phyloP scores from a whole-genome alignment of 2,329 filamentous ascomycete genomes.

The Metarhizium humberi region DNA sequence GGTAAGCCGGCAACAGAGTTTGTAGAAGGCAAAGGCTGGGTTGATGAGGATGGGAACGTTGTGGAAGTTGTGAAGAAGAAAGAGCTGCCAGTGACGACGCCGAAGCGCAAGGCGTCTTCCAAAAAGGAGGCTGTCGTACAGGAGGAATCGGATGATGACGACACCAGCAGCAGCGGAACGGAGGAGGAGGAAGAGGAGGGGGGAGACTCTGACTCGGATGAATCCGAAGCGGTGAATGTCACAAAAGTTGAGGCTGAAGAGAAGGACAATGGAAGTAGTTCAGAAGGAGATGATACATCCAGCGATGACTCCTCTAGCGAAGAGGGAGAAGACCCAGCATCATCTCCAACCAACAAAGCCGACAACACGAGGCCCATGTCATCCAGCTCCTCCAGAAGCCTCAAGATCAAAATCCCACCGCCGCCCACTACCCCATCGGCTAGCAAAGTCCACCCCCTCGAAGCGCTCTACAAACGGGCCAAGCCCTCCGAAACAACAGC shows the following conservation, averaged over 20 bases:
- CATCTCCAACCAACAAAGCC: conserved; percentile 15
- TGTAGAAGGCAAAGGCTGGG: conserved; percentile 81
- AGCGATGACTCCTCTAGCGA: conserved; percentile 7
- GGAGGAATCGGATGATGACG: conserved; percentile 19
- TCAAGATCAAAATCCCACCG: conserved; percentile 48
- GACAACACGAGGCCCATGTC: conserved; percentile 35
- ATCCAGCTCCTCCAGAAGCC: conserved; percentile 37
- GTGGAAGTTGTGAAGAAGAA: conserved; percentile 50
- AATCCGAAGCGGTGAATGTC: conserved; percentile 10
- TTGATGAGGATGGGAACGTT: conserved; percentile 68
- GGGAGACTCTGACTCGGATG: conserved; percentile 22
- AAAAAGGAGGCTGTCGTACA: conserved; percentile 11
- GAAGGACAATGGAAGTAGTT: conserved; percentile 10
- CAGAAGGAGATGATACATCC: conserved; percentile 10
- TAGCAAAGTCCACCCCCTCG: conserved; percentile 66
- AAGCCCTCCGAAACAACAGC: conserved; percentile 31
- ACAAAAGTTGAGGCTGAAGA: conserved; percentile 11
- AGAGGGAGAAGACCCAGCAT: conserved; percentile 9
- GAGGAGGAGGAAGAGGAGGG: conserved; percentile 21
- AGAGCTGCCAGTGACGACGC: conserved; percentile 10
- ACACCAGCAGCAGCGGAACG: conserved; percentile 30
- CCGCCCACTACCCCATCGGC: conserved; percentile 35
- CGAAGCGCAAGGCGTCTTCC: conserved; percentile 12
- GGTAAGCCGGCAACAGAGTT: conserved; percentile 47
- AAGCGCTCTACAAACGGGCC: conserved; percentile 80